phyloP scores from a whole-genome alignment of 805 yeast genomes.

The Spencermartinsiella europaea region DNA sequence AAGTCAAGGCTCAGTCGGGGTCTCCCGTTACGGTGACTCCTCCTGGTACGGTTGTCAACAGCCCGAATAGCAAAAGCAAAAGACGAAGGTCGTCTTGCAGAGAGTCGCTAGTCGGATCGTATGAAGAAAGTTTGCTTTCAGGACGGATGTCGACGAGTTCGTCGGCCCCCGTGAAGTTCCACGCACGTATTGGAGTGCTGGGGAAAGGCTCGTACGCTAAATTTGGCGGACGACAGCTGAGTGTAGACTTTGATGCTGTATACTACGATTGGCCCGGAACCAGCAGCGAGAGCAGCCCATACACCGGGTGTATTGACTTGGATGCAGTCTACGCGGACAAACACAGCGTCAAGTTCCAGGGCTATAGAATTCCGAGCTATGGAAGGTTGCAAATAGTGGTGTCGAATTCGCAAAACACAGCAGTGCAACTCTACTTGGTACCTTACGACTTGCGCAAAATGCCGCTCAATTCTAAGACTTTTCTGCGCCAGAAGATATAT shows the following conservation, averaged over 20 bases:
- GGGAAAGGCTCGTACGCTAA: conserved; percentile 23
- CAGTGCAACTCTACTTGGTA: conserved; percentile 29
- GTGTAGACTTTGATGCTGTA: conserved; percentile 28
- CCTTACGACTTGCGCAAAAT: conserved; percentile 31
- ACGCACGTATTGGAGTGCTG: conserved; percentile 27
- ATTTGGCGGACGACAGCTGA: conserved; percentile 25
- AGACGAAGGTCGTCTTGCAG: conserved; percentile 18
- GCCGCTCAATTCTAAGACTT: conserved; percentile 28
- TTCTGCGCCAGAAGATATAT: conserved; percentile 29
- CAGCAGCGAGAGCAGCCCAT: conserved; percentile 23
- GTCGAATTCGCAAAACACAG: conserved; percentile 29
- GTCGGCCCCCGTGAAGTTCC: conserved; percentile 23
- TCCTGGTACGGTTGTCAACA: background rate
- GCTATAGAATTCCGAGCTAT: conserved; percentile 30
- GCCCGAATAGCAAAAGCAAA: background rate
- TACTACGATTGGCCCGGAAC: conserved; percentile 25
- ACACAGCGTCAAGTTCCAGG: conserved; percentile 9
- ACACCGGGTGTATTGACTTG: conserved; percentile 25
- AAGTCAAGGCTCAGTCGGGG: background rate
- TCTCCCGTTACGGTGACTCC: conserved; percentile 1
- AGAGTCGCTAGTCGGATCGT: conserved; percentile 30
- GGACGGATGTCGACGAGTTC: conserved; percentile 28
- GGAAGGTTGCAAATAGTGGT: conserved; percentile 33
- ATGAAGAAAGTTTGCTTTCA: conserved; percentile 30
- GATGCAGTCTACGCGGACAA: conserved; percentile 7